A percentile compares a stretch with the other conserved stretches of the same genome.
These are phyloP conservation scores for Penicillium taxi DNA, from an alignment of 495 filamentous ascomycete species.

Conservation along the genomic window DNA sequence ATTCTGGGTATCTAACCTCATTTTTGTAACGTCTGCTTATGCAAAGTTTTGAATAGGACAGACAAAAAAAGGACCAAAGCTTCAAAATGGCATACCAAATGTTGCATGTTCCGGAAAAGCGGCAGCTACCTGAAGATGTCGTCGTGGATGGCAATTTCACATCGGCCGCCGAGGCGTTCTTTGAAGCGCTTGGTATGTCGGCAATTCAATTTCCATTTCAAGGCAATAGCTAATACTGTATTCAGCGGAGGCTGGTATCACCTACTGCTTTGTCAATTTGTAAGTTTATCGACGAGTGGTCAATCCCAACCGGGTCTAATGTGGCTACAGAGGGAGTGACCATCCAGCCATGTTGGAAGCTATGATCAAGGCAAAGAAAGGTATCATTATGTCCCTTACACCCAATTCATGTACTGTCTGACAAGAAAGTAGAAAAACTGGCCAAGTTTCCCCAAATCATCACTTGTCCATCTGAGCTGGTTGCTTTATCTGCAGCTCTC, in stretches of 20 bases:
- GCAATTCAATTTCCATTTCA: neutral
- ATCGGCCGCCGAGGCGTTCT: conserved; percentile 18
- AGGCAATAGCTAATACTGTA: neutral
- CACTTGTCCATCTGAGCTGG: conserved; percentile 91
- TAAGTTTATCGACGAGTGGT: conserved; percentile 2
- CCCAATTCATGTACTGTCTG: neutral
- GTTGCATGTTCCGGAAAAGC: too few relatives aligned
- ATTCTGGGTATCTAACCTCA: too few relatives aligned
- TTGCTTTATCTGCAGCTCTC: conserved; percentile 87
- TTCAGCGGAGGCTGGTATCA: conserved; percentile 16
- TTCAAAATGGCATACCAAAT: too few relatives aligned
- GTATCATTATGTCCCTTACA: neutral
- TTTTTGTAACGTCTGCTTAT: too few relatives aligned
- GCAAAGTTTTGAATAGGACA: too few relatives aligned
- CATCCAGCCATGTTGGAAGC: conserved; percentile 85
- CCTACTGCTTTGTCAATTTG: conserved; percentile 20
- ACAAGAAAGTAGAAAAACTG: conserved; percentile 23
- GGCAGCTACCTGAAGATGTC: too few relatives aligned
- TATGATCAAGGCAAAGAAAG: conserved; percentile 67
- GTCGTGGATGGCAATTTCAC: conserved; percentile 5
- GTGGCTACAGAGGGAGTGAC: conserved; percentile 54
- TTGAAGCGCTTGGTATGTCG: conserved; percentile 16
- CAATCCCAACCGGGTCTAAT: neutral
- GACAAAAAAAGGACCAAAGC: too few relatives aligned
- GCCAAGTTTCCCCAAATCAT: conserved; percentile 69